A percentile compares a stretch with the other conserved stretches of the same genome.
These are phyloP conservation scores for Colletotrichum spaethianum DNA, from an alignment of 2,329 filamentous ascomycete species.

Conservation along the genomic window DNA sequence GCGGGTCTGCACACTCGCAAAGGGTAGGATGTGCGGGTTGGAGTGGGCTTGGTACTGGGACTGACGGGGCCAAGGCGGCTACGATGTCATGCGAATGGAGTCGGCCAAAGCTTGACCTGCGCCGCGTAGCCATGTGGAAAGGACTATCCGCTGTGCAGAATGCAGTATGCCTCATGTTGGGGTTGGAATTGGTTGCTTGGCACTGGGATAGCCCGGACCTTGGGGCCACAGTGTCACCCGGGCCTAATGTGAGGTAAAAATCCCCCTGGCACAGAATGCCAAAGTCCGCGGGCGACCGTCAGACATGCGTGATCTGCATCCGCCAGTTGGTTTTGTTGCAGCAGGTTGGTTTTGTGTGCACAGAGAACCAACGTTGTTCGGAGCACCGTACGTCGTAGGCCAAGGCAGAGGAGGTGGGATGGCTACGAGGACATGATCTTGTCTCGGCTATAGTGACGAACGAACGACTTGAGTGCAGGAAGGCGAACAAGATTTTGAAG, in stretches of 20 bases:
- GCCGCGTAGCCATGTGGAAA: background rate
- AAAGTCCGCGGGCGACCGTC: background rate
- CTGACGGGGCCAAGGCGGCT: slow-evolving; percentile 34
- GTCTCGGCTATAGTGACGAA: background rate
- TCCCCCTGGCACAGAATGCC: background rate
- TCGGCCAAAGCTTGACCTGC: slow-evolving; percentile 34
- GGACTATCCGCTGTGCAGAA: background rate
- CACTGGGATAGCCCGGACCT: slow-evolving; percentile 6
- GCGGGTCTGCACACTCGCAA: background rate
- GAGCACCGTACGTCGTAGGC: background rate
- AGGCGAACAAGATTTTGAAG: slow-evolving; percentile 5
- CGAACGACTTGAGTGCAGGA: background rate
- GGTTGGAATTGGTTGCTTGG: background rate
- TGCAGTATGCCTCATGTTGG: background rate
- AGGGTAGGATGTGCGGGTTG: slow-evolving; percentile 15
- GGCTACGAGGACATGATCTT: background rate
- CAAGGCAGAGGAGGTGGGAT: background rate
- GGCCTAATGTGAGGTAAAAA: background rate
- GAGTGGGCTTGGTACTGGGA: slow-evolving; percentile 18
- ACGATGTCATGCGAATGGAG: slow-evolving; percentile 37
- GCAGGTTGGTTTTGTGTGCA: background rate
- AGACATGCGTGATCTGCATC: background rate
- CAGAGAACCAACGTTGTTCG: background rate
- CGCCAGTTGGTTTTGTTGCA: background rate
- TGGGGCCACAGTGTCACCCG: background rate